These are phyloP conservation scores for Aspergillus ochraceus DNA, from an alignment of 2,329 filamentous ascomycete species.

Conservation along the genomic window DNA sequence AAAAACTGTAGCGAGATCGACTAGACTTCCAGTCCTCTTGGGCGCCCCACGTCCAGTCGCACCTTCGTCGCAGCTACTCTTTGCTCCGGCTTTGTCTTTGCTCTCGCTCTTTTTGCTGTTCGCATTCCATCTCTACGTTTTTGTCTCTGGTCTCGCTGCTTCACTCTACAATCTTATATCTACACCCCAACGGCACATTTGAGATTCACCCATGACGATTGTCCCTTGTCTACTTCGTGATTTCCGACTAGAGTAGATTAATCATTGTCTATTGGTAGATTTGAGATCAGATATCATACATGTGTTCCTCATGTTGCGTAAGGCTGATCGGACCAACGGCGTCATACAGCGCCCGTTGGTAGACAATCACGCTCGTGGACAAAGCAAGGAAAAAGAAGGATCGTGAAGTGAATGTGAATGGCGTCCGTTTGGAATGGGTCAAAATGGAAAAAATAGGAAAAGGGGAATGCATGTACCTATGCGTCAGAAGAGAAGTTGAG, in stretches of 20 bases:
- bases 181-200: background rate
- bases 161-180: background rate
- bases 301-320: conserved; percentile 12
- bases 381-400: background rate
- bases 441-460: background rate
- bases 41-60: conserved; percentile 6
- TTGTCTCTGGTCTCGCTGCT: background rate
- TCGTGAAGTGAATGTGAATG: background rate
- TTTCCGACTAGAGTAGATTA: background rate
- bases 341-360: background rate
- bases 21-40: background rate
- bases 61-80: background rate
- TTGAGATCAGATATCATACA: conserved; percentile 13
- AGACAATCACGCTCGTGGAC: background rate
- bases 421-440: background rate
- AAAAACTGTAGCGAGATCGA: conserved; percentile 1
- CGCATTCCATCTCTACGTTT: background rate
- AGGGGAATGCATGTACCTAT: background rate
- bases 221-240: background rate
- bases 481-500: background rate
- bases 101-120: background rate
- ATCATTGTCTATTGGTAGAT: conserved; percentile 10
- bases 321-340: conserved; percentile 1
- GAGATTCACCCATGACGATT: background rate
- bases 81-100: background rate